These are phyloP conservation scores for Diaporthe capsici DNA, from an alignment of 2,329 filamentous ascomycete species.

Conservation along the genomic window DNA sequence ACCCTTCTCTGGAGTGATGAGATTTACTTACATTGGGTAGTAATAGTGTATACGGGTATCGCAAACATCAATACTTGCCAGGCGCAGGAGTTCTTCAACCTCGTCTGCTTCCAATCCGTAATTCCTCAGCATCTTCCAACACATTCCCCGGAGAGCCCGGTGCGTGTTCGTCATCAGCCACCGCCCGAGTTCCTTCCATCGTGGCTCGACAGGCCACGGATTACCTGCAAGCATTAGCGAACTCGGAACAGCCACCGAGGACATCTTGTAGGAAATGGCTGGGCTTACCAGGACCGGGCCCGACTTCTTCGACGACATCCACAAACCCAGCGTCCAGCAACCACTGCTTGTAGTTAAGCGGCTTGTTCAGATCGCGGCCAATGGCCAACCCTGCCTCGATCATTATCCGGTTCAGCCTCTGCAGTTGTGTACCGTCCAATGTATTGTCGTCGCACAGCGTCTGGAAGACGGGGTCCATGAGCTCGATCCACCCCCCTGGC, in stretches of 20 bases:
- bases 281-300: constrained; percentile 4
- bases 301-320: constrained; percentile 47
- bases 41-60: constrained; percentile 21
- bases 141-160: constrained; percentile 48
- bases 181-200: constrained; percentile 47
- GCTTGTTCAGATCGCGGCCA: constrained; percentile 43
- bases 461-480: constrained; percentile 22
- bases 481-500: constrained; percentile 14
- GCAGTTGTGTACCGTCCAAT: background rate
- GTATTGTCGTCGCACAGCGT: constrained; percentile 9
- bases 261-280: background rate
- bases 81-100: constrained; percentile 46
- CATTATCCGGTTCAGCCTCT: background rate
- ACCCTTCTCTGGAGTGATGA: background rate
- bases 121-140: constrained; percentile 46
- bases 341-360: constrained; percentile 46
- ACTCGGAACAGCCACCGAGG: no score
- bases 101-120: constrained; percentile 47
- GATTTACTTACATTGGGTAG: background rate
- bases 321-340: constrained; percentile 50
- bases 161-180: constrained; percentile 50
- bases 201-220: constrained; percentile 48
- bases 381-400: constrained; percentile 10
- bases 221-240: constrained; percentile 44
- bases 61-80: constrained; percentile 43